Conservation (phyloP, 345 rosid genomes). For the Eucalyptus polybractea region DNA sequence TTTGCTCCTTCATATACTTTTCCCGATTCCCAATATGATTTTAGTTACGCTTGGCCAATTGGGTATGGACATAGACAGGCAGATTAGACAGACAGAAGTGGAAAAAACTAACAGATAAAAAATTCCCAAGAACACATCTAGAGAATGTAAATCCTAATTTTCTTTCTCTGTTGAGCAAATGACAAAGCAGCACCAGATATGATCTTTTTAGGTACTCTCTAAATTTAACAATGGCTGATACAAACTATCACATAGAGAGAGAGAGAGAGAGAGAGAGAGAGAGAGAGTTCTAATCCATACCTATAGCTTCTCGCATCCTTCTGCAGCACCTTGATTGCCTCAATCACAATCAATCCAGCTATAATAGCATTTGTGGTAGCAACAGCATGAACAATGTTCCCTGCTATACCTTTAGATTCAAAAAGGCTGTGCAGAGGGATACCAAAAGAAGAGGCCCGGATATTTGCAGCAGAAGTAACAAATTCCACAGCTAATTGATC, state of each 20-base stretch:
- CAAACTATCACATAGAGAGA: not conserved
- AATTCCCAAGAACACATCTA: not conserved
- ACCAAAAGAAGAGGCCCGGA: conserved; percentile 88
- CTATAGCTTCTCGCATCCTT: conserved; percentile 57
- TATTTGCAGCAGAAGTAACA: conserved; percentile 98
- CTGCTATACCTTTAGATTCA: conserved; percentile 99
- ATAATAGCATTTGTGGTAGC: conserved; percentile 95
- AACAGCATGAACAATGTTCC: conserved; percentile 96
- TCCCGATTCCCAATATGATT: not conserved
- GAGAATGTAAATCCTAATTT: not conserved
- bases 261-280: not conserved
- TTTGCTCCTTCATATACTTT: not conserved
- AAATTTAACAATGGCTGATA: not conserved
- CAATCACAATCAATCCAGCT: conserved; percentile 95
- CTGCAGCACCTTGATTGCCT: conserved; percentile 88
- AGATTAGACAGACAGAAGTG: not conserved
- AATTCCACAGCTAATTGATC: conserved; percentile 97
- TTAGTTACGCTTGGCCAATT: not conserved
- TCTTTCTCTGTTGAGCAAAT: not conserved
- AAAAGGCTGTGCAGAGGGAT: conserved; percentile 93
- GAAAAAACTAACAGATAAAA: not conserved
- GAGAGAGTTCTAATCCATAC: conserved; percentile 20
- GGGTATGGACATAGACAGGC: not conserved
- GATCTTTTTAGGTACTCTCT: not conserved
- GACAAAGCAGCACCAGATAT: not conserved